Evolutionary conservation across 768 basidiomycete species (phyloP).

Genomic region (Boletellus ananiceps): DNA sequence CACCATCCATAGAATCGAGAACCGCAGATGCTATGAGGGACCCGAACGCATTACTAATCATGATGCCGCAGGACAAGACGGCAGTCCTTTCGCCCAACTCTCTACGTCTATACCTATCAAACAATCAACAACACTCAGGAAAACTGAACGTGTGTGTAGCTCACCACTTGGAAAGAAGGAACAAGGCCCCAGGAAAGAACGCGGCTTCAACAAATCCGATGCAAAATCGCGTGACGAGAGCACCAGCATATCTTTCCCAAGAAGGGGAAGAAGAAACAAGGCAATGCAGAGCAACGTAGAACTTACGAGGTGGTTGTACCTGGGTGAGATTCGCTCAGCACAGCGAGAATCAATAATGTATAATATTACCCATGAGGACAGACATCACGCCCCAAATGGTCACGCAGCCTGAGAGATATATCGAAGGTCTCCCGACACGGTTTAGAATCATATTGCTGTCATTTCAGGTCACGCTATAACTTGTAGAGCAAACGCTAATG

Average conservation of each 20-base stretch:
- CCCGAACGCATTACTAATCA: constrained; percentile 81
- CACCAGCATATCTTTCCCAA: constrained; percentile 51
- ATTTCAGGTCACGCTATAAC: not conserved
- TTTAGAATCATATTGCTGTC: constrained; percentile 67
- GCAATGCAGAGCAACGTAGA: not conserved
- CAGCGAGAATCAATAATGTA: not conserved
- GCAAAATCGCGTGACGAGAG: constrained; percentile 65
- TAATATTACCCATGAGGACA: constrained; percentile 43
- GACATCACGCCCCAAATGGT: constrained; percentile 65
- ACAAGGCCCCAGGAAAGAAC: constrained; percentile 65
- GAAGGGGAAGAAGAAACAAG: not conserved
- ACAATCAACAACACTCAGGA: constrained; percentile 41
- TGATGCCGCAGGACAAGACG: constrained; percentile 62
- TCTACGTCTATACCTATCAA: constrained; percentile 57
- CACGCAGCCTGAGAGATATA: constrained; percentile 67
- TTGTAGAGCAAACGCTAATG: not conserved
- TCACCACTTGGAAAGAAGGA: constrained; percentile 32
- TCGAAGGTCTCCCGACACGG: constrained; percentile 61
- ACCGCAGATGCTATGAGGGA: constrained; percentile 74
- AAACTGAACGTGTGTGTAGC: constrained; percentile 12
- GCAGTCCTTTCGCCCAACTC: constrained; percentile 71
- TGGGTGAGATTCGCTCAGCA: constrained; percentile 10
- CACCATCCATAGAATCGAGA: constrained; percentile 65
- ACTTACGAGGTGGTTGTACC: constrained; percentile 40
- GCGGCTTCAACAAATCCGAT: constrained; percentile 73